Base-by-base conservation (phyloP, 306 rosid species). In the Vigna radiata region DNA sequence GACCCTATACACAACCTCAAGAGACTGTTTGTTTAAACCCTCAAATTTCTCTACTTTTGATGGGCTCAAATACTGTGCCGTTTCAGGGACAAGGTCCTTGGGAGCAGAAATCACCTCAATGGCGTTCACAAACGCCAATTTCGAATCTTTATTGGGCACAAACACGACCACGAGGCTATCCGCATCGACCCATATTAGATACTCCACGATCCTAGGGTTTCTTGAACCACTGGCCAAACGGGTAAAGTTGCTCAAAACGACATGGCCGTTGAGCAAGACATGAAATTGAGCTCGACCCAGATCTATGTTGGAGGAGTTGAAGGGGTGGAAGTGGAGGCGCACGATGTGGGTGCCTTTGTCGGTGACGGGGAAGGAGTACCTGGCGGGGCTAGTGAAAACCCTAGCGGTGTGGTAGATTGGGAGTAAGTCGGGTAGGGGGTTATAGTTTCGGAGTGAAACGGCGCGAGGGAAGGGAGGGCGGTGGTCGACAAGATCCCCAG, bases 91-190 rank as follows among this genome's bases (percentile, higher is more conserved):
- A 79, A 95, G 96, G 56, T 95, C 97, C 18, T 87, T 90, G 1
- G 98, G 98, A 7, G 96, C 96, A 77, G 97, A 90, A n/a, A 95
- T 85, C 2, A 95, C 96, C 82, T 92, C 98, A 81, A 92, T 92
- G 21, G 97, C 98, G 79, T 90, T 95, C 11, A 92, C 92, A 81
- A 89, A 95, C 9, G 88, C 97, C 54, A 90, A 87, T 70, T 85
- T 79, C 4, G 90, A 84, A 39, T 70, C 81, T 47, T 73, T 68
- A 43, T 14, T 63, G 5, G 98, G 98, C 4, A 92, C 81, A 79
- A 95, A 92, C 23, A 76, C 75, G 21, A 95, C 71, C 21, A 55
- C 87, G 17, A 95, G 87, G 78, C 79, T 87, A 5, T 84, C 89
- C 7, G 84, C 8, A 47, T 82, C 84, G 47, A 88, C 85, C 88